Conservation (phyloP, 805 yeast species). For the Tetrapisispora arboricola region DNA sequence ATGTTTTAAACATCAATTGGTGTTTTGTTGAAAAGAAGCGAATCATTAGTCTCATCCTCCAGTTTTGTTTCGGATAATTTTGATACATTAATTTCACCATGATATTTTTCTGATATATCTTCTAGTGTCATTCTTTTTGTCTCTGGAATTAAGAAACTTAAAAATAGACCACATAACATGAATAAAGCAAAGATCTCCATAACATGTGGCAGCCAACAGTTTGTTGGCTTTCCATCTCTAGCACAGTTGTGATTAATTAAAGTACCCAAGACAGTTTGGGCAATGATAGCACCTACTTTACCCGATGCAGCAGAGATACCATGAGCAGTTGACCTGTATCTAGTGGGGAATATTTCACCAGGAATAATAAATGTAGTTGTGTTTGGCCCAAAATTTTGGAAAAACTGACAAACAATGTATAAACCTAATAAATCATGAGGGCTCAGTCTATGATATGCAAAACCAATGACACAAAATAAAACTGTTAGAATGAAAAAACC, state of each 20-base stretch:
- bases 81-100: constrained; percentile 44
- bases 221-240: constrained; percentile 33
- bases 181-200: constrained; percentile 90
- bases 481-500: constrained; percentile 67
- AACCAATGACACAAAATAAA: constrained; percentile 72
- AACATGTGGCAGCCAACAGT: constrained; percentile 84
- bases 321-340: constrained; percentile 92
- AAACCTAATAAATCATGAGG: constrained; percentile 63
- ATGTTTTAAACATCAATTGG: neutral
- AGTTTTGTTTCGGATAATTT: neutral
- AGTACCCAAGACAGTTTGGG: constrained; percentile 81
- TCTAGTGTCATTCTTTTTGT: constrained; percentile 87
- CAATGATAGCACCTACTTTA: constrained; percentile 87
- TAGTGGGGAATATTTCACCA: constrained; percentile 88
- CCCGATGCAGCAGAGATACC: constrained; percentile 92
- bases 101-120: constrained; percentile 69
- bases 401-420: constrained; percentile 74
- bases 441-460: constrained; percentile 63
- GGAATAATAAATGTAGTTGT: constrained; percentile 85
- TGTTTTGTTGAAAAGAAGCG: neutral
- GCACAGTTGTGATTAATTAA: constrained; percentile 72
- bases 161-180: constrained; percentile 70
- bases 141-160: constrained; percentile 70
- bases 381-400: constrained; percentile 90
- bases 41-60: no score